Conservation (phyloP, 768 basidiomycete genomes). For the Xerocomus brunneocitrinus region DNA sequence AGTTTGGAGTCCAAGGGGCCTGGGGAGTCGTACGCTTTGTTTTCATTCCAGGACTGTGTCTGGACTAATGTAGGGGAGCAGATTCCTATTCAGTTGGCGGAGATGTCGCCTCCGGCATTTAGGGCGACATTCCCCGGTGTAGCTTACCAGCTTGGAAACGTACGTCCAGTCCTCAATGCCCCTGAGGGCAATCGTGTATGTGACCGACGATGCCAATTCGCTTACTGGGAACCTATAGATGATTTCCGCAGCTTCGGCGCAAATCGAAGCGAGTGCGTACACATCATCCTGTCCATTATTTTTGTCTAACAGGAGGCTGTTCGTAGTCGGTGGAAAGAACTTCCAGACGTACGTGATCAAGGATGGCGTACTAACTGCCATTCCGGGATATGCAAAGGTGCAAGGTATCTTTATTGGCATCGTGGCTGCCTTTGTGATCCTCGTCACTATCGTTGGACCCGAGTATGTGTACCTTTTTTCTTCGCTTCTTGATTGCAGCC, state of each 20-base stretch:
- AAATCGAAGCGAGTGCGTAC: conserved; percentile 68
- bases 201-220: neutral
- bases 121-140: conserved; percentile 85
- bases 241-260: conserved; percentile 69
- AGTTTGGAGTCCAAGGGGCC: conserved; percentile 86
- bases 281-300: neutral
- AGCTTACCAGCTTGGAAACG: conserved; percentile 80
- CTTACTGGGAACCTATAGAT: conserved; percentile 32
- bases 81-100: conserved; percentile 76
- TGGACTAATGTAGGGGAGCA: conserved; percentile 5
- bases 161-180: conserved; percentile 7
- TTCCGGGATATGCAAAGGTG: conserved; percentile 68
- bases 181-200: neutral
- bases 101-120: conserved; percentile 87
- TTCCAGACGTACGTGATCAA: conserved; percentile 44
- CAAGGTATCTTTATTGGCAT: conserved; percentile 87
- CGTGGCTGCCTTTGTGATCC: conserved; percentile 70
- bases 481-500: neutral
- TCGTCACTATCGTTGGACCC: conserved; percentile 75
- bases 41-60: neutral
- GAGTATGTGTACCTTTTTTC: conserved; percentile 45
- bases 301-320: neutral
- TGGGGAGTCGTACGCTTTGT: conserved; percentile 70
- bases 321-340: conserved; percentile 55
- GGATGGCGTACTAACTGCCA: conserved; percentile 37